Base-by-base conservation (phyloP, 805 yeast species). In the Metschnikowia shivogae region DNA sequence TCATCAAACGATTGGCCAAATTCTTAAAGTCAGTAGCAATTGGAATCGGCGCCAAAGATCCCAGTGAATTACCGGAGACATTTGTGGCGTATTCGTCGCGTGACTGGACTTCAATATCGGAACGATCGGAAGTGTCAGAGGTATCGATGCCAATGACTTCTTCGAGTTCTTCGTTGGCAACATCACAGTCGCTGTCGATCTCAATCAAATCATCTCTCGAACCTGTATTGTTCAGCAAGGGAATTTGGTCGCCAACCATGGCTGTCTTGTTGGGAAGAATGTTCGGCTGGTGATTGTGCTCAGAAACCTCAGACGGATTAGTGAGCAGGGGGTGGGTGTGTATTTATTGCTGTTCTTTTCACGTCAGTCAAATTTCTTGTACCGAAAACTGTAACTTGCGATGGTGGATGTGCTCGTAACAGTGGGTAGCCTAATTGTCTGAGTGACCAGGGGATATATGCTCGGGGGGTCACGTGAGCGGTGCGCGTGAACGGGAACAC, bases 1-100 rank as follows among this genome's bases (percentile, higher is more conserved):
- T 70, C 70, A 70, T 62, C 45, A 68, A 55, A 27, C 60, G 54
- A 19, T 52, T 46, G 6, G 68, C 62, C 27, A 64, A 46, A 11
- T 50, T 40, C 4, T 57, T 52, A 46, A 56, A 64, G 32, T 70
- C 67, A 43, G 60, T 55, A 9, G 76, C 74, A 6, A 53, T 44
- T 4, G 67, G 67, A 12, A 38, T 36, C 12, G 43, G 32, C 1
- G 34, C 6, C 5, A 40, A 13, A 3, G 36, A 27, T 19, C 24
- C 38, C 8, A 12, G 6, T 8, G n/a, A 6, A 6, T 12, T 40
- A 4, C 9, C 20, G 27, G 27, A 6, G 10, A 20, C 43, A 14
- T 27, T 20, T n/a, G 24, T 17, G 30, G 34, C 33, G n/a, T 14
- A 27, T 12, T 30, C 36, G 6, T 38, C 43, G 31, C 34, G 19